These are phyloP conservation scores for Excoecaria cochinchinensis DNA, from an alignment of 345 rosid genomes.

Conservation along the genomic window DNA sequence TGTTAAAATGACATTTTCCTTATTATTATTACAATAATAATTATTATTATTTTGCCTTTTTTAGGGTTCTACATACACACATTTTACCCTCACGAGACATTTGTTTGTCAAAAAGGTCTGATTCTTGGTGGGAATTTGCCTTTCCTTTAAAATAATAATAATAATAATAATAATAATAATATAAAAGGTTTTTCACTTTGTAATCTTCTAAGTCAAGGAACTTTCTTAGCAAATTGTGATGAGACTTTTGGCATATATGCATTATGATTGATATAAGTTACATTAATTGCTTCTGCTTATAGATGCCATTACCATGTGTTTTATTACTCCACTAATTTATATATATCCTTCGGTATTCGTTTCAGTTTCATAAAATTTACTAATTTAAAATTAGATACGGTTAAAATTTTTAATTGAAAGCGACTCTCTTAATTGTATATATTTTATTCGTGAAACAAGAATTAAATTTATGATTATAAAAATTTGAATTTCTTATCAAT, in stretches of 20 bases:
- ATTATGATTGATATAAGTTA: not conserved
- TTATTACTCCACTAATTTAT: no score
- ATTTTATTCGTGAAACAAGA: no score
- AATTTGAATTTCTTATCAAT: no score
- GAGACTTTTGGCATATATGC: not conserved
- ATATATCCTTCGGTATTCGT: no score
- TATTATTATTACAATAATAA: no score
- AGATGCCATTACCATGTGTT: not conserved
- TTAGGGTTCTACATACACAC: slow-evolving; percentile 8
- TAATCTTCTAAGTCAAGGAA: slow-evolving; percentile 18
- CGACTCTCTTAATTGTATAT: no score
- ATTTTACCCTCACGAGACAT: slow-evolving; percentile 9
- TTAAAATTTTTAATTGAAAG: no score
- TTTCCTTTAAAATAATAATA: not conserved
- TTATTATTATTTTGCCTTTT: not conserved
- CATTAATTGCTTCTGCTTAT: not conserved
- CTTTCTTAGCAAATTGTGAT: slow-evolving; percentile 6
- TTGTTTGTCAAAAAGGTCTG: slow-evolving; percentile 24
- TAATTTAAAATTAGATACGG: no score
- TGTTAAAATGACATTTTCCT: not conserved
- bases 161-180: no score
- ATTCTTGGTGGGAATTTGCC: not conserved
- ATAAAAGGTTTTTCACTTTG: not conserved
- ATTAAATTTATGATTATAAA: no score
- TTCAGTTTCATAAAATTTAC: no score